Conservation (phyloP, 2,329 filamentous ascomycete species). For the Magnaporthales sp. region DNA sequence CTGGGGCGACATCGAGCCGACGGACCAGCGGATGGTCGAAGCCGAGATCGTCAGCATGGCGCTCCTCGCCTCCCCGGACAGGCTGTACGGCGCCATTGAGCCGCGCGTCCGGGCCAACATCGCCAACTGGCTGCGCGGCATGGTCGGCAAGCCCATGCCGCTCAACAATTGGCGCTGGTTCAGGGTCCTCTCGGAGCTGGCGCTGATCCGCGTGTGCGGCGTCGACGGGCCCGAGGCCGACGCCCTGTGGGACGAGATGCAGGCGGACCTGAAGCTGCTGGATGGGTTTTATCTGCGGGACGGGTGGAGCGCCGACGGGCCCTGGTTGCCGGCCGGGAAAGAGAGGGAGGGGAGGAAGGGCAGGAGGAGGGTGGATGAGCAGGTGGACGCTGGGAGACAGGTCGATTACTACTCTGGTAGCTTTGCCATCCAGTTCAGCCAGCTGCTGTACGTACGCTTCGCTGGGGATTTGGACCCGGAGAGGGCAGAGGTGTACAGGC, state of each 20-base stretch:
- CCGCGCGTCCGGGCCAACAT: constrained; percentile 16
- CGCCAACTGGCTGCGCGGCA: constrained; percentile 9
- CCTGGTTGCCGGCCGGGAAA: constrained; percentile 7
- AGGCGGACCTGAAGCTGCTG: constrained; percentile 9
- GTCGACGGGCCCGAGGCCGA: neutral
- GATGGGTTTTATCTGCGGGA: constrained; percentile 10
- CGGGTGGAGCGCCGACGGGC: constrained; percentile 12
- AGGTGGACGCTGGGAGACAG: constrained; percentile 6
- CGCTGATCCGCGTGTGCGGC: constrained; percentile 7
- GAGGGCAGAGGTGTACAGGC: constrained; percentile 19
- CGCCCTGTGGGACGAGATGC: neutral
- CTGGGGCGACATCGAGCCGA: constrained; percentile 35
- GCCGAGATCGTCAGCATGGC: constrained; percentile 41
- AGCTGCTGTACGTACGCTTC: constrained; percentile 29
- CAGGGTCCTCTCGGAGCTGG: constrained; percentile 12
- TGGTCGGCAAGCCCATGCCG: constrained; percentile 11
- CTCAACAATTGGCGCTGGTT: constrained; percentile 14
- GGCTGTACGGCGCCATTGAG: constrained; percentile 17
- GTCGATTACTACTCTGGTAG: constrained; percentile 15
- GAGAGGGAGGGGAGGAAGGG: constrained; percentile 2
- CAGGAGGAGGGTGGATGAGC: neutral
- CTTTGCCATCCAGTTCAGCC: constrained; percentile 18
- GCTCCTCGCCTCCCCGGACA: constrained; percentile 31
- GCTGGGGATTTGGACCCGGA: constrained; percentile 24
- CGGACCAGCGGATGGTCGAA: constrained; percentile 46